Evolutionary conservation across 1,139 yeast species (phyloP), one percentile per base, ranked within the genome.

Genomic region (Yamadazyma trypodendri): DNA sequence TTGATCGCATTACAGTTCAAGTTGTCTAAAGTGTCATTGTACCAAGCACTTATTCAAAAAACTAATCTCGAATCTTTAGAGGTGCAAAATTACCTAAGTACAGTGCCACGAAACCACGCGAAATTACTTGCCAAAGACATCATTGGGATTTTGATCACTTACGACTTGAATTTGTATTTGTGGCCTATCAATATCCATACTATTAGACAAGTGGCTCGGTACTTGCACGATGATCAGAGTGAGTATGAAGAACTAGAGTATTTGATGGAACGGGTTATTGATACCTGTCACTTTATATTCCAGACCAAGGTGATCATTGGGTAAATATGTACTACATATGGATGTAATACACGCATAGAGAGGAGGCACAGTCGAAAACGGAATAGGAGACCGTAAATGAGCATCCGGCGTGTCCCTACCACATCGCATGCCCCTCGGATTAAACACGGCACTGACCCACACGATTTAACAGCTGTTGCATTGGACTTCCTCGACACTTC

Each of bases 121-220:
- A 55, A 56, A 33, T 53, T 56, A 23, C 40, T 65, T 18, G 64
- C 72, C n/a, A 57, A 57, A 41, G 72, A 66, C 32, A 55, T 66
- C 3, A 53, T 68, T 34, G 75, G 73, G 0, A 65, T 68, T 14
- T 43, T 67, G 45, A 55, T 54, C 37, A 61, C 72, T 2, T 68
- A 66, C 41, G 68, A 66, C 35, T 46, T 54, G 8, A 65, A 63
- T 41, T 36, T 56, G 25, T 42, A 49, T 24, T 54, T 68, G 22
- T 67, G 73, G 72, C 59, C 72, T 1, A 58, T 61, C 20, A 63
- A 58, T 38, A 54, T 64, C 10, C 71, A 65, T 41, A 53, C 63
- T 2, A 45, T 64, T 16, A 50, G 66, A 32, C 61, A 58, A 21
- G 65, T 63, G 3, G 58, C 65, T 0, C 52, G 55, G 30, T 60